Evolutionary conservation across 331 rosid species (phyloP).

Genomic region (Spiraea crenata): DNA sequence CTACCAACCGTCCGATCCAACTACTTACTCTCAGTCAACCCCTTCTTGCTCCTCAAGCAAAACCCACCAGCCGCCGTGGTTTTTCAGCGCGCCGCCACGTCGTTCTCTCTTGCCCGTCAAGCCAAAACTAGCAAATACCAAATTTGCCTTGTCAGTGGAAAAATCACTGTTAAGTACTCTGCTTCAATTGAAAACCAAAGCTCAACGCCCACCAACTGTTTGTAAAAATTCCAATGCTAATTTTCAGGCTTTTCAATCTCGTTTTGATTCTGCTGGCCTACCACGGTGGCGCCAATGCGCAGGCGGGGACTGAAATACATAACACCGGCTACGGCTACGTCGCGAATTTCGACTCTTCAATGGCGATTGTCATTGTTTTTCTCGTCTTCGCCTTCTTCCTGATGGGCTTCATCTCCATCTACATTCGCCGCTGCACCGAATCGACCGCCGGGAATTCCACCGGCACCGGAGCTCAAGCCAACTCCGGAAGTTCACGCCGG

Average conservation of each 20-base stretch:
- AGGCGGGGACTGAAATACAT: constrained; percentile 23
- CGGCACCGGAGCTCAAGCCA: neutral
- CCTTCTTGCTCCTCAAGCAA: too few relatives aligned
- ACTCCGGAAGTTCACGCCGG: neutral
- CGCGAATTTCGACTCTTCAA: constrained; percentile 21
- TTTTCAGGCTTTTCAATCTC: neutral
- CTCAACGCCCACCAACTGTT: neutral
- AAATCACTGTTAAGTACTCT: too few relatives aligned
- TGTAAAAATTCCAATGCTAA: neutral
- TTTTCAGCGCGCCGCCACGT: too few relatives aligned
- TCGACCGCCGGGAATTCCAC: constrained; percentile 6
- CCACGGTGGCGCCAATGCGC: constrained; percentile 24
- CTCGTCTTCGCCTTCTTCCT: constrained; percentile 39
- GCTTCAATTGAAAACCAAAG: too few relatives aligned
- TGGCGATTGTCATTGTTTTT: constrained; percentile 33
- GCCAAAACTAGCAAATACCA: too few relatives aligned
- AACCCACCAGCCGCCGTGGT: too few relatives aligned
- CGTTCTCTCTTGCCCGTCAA: too few relatives aligned
- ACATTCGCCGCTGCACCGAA: constrained; percentile 41
- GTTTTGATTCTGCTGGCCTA: neutral
- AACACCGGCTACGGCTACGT: constrained; percentile 17
- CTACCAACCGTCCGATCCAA: too few relatives aligned
- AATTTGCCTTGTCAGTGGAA: too few relatives aligned
- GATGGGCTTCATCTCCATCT: constrained; percentile 49
- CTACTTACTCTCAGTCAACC: too few relatives aligned